Percentiles rank a stretch among this genome's conserved stretches.
phyloP scores from a whole-genome alignment of 768 basidiomycete species.

The Boletus eberwhitei region DNA sequence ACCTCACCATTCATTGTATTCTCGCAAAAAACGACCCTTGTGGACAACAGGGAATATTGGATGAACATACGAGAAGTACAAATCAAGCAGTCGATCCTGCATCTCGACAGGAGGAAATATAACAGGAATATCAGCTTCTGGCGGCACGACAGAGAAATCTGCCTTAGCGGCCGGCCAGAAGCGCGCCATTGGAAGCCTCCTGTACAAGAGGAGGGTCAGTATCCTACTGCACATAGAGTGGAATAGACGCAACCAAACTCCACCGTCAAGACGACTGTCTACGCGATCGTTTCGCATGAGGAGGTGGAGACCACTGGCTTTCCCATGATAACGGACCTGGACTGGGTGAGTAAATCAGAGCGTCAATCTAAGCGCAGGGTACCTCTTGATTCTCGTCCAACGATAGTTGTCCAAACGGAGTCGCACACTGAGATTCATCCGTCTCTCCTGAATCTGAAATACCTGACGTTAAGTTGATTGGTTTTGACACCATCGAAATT shows the following conservation, averaged over 20 bases:
- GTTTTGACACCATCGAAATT: not conserved
- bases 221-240: not conserved
- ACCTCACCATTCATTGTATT: conserved; percentile 53
- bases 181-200: conserved; percentile 71
- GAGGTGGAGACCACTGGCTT: conserved; percentile 71
- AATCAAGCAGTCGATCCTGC: conserved; percentile 65
- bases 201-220: conserved; percentile 28
- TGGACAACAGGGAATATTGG: conserved; percentile 82
- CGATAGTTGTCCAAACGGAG: conserved; percentile 67
- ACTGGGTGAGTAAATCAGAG: conserved; percentile 11
- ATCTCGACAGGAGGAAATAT: conserved; percentile 57
- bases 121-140: conserved; percentile 44
- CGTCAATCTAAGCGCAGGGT: not conserved
- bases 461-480: conserved; percentile 18
- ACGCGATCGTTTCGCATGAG: conserved; percentile 63
- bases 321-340: conserved; percentile 82
- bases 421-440: conserved; percentile 43
- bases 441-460: conserved; percentile 34
- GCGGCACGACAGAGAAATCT: conserved; percentile 34
- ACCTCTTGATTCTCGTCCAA: conserved; percentile 77
- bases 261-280: conserved; percentile 65
- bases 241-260: conserved; percentile 51
- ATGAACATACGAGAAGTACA: conserved; percentile 84
- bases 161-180: conserved; percentile 65
- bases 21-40: conserved; percentile 62